phyloP scores from a whole-genome alignment of 805 yeast genomes.

The Yueomyces sp. region DNA sequence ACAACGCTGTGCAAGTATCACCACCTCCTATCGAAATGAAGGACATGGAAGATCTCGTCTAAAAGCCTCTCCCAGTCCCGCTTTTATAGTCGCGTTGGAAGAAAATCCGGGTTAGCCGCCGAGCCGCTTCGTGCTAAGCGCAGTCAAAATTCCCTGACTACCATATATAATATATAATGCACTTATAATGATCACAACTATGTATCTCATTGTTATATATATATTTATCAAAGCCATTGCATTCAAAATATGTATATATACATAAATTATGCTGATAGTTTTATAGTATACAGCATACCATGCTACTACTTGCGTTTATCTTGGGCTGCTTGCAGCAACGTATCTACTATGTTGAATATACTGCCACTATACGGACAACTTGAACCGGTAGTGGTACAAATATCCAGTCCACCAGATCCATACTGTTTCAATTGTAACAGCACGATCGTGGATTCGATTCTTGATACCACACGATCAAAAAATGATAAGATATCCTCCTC shows the following conservation, averaged over 20 bases:
- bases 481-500: constrained; percentile 38
- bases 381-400: neutral
- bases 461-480: constrained; percentile 51
- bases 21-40: constrained; percentile 5
- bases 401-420: neutral
- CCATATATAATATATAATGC: too few species aligned
- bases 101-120: too few species aligned
- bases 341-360: constrained; percentile 19
- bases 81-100: too few species aligned
- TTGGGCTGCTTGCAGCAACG: constrained; percentile 3
- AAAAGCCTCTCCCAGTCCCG: neutral
- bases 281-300: too few species aligned
- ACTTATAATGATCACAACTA: too few species aligned
- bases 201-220: too few species aligned
- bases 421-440: constrained; percentile 31
- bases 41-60: constrained; percentile 8
- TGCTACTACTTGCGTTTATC: neutral
- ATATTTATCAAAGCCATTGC: too few species aligned
- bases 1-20: neutral
- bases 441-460: constrained; percentile 53
- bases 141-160: too few species aligned
- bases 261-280: too few species aligned
- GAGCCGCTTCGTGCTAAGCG: too few species aligned
- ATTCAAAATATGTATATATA: too few species aligned
- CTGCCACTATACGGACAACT: neutral